Evolutionary conservation across 2,329 filamentous ascomycete species (phyloP), one percentile per base, ranked within the genome.

Genomic region (Verticillium isaacii): DNA sequence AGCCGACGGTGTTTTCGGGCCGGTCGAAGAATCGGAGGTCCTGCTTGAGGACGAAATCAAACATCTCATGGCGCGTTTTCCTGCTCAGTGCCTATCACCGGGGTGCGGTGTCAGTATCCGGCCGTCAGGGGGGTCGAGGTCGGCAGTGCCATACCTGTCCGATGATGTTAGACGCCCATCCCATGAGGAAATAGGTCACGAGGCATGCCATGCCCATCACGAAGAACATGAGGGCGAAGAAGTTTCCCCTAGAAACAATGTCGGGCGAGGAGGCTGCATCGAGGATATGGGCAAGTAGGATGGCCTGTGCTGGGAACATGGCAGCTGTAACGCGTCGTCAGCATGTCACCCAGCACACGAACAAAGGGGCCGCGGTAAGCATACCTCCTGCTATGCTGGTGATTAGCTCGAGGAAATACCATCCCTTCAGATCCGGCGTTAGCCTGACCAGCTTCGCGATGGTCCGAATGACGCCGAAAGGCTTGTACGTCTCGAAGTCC

Each of bases 181-280:
- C 67, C 5, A 69, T 63, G 15, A 64, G 41, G 15, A 64, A 66
- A 37, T 72, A 71, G 0, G 64, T 61, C 19, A 71, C 50, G 4
- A 70, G 32, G 29, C 65, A 65, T 2, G 65, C 69, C 5, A 71
- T 41, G 0, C 67, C 66, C 56, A 71, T 68, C 32, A 71, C 65
- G 17, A 73, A 69, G 61, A 70, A 73, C 69, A 73, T 72, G 3
- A 71, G 64, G 3, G 70, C 59, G n/a, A 68, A 66, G 66, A 82
- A 82, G 63, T 82, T 77, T 1, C 77, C 79, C 25, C 39, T 19
- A 11, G 56, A 58, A 7, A 58, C 56, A 14, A 41, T 45, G 56
- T 32, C n/a, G 14, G n/a, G 23, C 12, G 56, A 41, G 11, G 25
- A 29, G 1, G 32, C 32, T 15, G 56, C 23, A 17, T 58, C 56